phyloP scores from a whole-genome alignment of 1,284 basidiomycete genomes.

The Ustilago trichophora region DNA sequence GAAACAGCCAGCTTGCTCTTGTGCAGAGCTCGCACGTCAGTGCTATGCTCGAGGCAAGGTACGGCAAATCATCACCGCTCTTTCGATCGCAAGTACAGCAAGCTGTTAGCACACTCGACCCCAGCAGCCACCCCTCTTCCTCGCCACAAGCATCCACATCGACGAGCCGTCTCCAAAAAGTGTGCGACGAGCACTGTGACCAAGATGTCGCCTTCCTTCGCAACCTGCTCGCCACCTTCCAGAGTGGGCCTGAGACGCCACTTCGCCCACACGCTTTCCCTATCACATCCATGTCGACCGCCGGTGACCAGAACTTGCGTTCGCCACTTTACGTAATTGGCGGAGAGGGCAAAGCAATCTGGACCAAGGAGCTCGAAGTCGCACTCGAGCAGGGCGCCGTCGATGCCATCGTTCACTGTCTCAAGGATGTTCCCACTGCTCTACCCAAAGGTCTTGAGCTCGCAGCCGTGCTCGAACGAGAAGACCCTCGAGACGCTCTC shows the following conservation, averaged over 20 bases:
- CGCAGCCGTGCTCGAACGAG: slow-evolving; percentile 84
- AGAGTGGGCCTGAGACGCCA: slow-evolving; percentile 2
- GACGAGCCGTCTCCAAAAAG: slow-evolving; percentile 20
- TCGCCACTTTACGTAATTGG: slow-evolving; percentile 71
- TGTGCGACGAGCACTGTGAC: slow-evolving; percentile 20
- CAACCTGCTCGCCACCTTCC: slow-evolving; percentile 24
- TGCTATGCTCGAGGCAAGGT: slow-evolving; percentile 59
- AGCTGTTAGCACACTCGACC: not conserved
- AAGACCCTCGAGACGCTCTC: slow-evolving; percentile 87
- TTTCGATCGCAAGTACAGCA: slow-evolving; percentile 37
- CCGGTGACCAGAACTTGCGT: slow-evolving; percentile 88
- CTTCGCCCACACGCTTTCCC: slow-evolving; percentile 57
- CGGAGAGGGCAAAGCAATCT: slow-evolving; percentile 77
- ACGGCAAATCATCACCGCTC: slow-evolving; percentile 52
- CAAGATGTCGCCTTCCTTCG: slow-evolving; percentile 28
- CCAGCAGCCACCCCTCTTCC: not conserved
- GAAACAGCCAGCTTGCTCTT: slow-evolving; percentile 60
- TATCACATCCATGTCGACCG: slow-evolving; percentile 84
- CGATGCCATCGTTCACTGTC: slow-evolving; percentile 91
- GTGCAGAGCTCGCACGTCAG: slow-evolving; percentile 59
- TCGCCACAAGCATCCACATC: slow-evolving; percentile 8
- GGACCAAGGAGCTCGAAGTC: slow-evolving; percentile 94
- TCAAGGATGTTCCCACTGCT: slow-evolving; percentile 92
- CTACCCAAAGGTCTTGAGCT: slow-evolving; percentile 86
- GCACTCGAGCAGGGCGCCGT: slow-evolving; percentile 77